Base-by-base conservation (phyloP, 2,329 filamentous ascomycete genomes). In the Aureobasidium vineae region DNA sequence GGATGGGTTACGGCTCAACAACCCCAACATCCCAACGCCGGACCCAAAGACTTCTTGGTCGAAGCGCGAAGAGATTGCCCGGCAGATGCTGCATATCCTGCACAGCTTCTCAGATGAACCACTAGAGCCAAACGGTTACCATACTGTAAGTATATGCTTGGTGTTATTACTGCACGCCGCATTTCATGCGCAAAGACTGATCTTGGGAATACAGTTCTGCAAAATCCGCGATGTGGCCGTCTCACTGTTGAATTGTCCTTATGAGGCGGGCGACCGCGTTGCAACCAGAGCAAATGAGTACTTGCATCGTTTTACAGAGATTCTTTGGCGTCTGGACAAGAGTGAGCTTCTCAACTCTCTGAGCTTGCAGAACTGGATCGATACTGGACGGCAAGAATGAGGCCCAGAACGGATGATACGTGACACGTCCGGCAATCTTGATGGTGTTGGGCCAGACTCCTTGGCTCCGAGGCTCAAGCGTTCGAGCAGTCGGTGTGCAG, bases 211-310 rank as follows among this genome's bases (percentile, higher is more conserved):
- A 26, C 13, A 59, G 56, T 47, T 49, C n/a, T 60, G 56, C 41
- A 60, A 60, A 10, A 60, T 60, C 13, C 40, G 56, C 26, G 56
- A 60, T 15, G 56, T 60, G 21, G 56, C 56, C 10, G 56, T 60
- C 3, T 47, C 40, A 11, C 28, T 60, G 56, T 13, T 60, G 10
- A 47, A 13, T 23, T 60, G 56, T 8, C 56, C 56, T 23, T 49
- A 21, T 28, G 28, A 33, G 1, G 40, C 21, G 23, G 41, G 23
- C 2, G 26, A 60, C 23, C 40, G 41, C 8, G 26, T 49, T 3
- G 56, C 56, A 5, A 21, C 49, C 16, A 45, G 56, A 36, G n/a
- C n/a, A n/a, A n/a, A n/a, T n/a, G n/a, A n/a, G n/a, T n/a, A n/a
- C n/a, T n/a, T n/a, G n/a, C n/a, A n/a, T n/a, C n/a, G n/a, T n/a